Evolutionary conservation across 1,284 basidiomycete genomes (phyloP).

Genomic region (Peniophora sp.): DNA sequence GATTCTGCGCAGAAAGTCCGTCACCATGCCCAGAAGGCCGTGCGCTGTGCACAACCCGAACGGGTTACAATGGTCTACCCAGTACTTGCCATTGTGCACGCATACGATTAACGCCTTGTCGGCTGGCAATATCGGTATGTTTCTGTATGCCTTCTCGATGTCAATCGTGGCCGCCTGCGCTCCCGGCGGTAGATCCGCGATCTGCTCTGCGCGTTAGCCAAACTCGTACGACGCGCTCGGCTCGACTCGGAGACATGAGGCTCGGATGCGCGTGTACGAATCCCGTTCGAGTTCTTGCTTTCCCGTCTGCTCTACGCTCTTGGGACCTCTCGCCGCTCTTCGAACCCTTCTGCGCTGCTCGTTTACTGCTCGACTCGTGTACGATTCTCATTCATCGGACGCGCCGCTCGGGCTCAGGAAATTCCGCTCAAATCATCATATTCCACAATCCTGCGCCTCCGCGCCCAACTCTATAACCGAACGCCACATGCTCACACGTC

Average conservation of each 20-base stretch:
- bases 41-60: constrained; percentile 23
- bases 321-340: background rate
- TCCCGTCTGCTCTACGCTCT: constrained; percentile 5
- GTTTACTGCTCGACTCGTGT: too few species aligned
- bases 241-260: too few species aligned
- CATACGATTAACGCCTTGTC: constrained; percentile 19
- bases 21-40: constrained; percentile 24
- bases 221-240: too few species aligned
- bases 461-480: too few species aligned
- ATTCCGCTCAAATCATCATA: too few species aligned
- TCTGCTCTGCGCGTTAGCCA: too few species aligned
- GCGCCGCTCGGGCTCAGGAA: too few species aligned
- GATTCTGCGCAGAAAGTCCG: constrained; percentile 20
- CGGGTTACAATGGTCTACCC: constrained; percentile 16
- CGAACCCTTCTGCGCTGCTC: too few species aligned
- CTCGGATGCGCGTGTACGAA: background rate
- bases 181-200: constrained; percentile 22
- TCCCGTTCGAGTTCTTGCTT: background rate
- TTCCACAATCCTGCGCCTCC: too few species aligned
- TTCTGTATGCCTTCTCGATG: constrained; percentile 23
- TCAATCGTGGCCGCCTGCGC: constrained; percentile 24
- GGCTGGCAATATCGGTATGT: constrained; percentile 18
- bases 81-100: constrained; percentile 20
- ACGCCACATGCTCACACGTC: too few species aligned
- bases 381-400: too few species aligned